Evolutionary conservation across 306 rosid species (phyloP).

Genomic region (Cicer pinnatifidum): DNA sequence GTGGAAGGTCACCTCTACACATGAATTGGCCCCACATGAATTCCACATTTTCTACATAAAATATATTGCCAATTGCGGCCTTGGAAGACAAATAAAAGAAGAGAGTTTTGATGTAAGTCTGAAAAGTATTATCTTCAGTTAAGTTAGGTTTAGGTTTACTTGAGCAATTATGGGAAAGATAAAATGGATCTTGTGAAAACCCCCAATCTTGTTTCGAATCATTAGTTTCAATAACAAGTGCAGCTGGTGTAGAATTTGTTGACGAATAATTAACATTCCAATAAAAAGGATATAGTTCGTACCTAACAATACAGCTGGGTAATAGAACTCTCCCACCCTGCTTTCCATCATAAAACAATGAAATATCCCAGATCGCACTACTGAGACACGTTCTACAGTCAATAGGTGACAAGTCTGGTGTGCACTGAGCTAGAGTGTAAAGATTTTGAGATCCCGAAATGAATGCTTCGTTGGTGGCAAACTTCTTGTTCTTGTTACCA

Average conservation of each 20-base stretch:
- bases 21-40: background rate
- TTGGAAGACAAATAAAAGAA: slow-evolving; percentile 34
- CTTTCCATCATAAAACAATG: background rate
- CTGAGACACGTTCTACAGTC: background rate
- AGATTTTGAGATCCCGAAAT: background rate
- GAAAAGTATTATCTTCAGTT: background rate
- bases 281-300: slow-evolving; percentile 24
- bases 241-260: background rate
- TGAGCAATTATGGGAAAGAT: slow-evolving; percentile 14
- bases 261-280: too few relatives aligned
- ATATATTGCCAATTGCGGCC: background rate
- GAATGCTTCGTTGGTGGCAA: background rate
- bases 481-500: background rate
- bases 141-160: background rate
- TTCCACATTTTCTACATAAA: rapidly evolving
- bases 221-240: background rate
- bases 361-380: rapidly evolving
- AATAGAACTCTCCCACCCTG: background rate
- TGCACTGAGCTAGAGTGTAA: slow-evolving; percentile 30
- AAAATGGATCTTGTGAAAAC: background rate
- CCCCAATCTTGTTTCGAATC: background rate
- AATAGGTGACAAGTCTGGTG: background rate
- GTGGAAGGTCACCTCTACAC: slow-evolving; percentile 19
- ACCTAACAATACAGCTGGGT: slow-evolving; percentile 2
- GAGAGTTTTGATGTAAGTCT: background rate